Evolutionary conservation across 148 eudicot genomes (phyloP), one percentile per base, ranked within the genome.

Genomic region (Chenopodium berlandieri): DNA sequence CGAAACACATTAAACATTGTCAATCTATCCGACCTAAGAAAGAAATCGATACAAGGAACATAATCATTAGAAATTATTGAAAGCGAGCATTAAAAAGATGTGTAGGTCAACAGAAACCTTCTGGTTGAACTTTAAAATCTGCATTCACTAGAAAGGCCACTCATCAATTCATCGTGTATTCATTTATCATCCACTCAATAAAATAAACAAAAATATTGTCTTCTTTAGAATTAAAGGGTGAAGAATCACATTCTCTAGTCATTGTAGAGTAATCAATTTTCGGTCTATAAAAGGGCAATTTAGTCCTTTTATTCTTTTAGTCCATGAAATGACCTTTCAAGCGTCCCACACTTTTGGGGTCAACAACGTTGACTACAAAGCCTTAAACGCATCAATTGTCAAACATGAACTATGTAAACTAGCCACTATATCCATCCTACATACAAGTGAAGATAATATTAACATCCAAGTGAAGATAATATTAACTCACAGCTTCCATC

Each of bases 271-370:
- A 46, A 32, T 22, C 16, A 69, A 30, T 12, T 69, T 69, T 69
- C 7, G 50, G 27, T 9, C 5, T 71, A 19, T 7, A 7, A 5
- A 71, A 37, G 74, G 50, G 13, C 50, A 40, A 71, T 4, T 2
- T 30, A 10, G 73, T 78, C 73, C 22, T 30, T 52, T 20, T 13
- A 13, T 1, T 52, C 22, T 30, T 52, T 20, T 13, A 13, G 9
- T 52, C 52, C 46, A 31, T 54, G 67, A 79, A 79, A 20, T 1
- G 32, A 79, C 67, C 75, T 69, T 16, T 64, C 80, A n/a, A 31
- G 30, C 34, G 62, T 78, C 81, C 75, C 81, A 70, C 81, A 79
- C 66, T 70, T 70, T 37, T 50, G 22, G 74, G 48, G 50, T 71
- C 74, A 71, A 71, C 27, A 69, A 20, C 23, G 40, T 37, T 48